phyloP scores from a whole-genome alignment of 768 basidiomycete genomes.

The Chalciporus pseudorubinellus region DNA sequence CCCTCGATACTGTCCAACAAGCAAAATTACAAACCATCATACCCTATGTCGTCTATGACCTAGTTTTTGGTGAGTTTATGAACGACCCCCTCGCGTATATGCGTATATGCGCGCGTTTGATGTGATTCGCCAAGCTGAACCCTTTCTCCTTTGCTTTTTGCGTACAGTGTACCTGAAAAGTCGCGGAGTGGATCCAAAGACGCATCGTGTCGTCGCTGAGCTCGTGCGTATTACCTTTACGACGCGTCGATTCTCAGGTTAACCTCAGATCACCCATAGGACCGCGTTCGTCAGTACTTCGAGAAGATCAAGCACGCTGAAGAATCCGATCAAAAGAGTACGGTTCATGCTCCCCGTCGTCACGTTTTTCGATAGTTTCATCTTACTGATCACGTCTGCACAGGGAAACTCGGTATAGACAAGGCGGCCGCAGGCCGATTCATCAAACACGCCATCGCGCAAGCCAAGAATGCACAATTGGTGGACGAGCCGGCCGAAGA shows the following conservation, averaged over 20 bases:
- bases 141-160: neutral
- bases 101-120: neutral
- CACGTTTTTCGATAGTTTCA: neutral
- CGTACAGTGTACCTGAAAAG: slow-evolving; percentile 75
- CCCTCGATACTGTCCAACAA: slow-evolving; percentile 70
- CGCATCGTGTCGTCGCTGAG: slow-evolving; percentile 74
- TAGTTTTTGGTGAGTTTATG: slow-evolving; percentile 71
- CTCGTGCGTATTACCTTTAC: slow-evolving; percentile 20
- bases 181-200: slow-evolving; percentile 74
- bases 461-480: slow-evolving; percentile 42
- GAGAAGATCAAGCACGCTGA: slow-evolving; percentile 78
- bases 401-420: slow-evolving; percentile 57
- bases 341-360: neutral
- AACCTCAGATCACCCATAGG: slow-evolving; percentile 38
- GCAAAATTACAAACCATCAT: slow-evolving; percentile 77
- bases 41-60: slow-evolving; percentile 82
- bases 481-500: slow-evolving; percentile 31
- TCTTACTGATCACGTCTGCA: neutral
- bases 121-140: neutral
- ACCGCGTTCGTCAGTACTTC: slow-evolving; percentile 77
- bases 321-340: slow-evolving; percentile 52
- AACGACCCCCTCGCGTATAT: neutral
- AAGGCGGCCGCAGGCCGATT: slow-evolving; percentile 78
- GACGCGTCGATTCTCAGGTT: neutral
- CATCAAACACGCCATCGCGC: slow-evolving; percentile 79